These are phyloP conservation scores for Penicillium cosmopolitanum DNA, from an alignment of 495 filamentous ascomycete genomes.

Conservation along the genomic window DNA sequence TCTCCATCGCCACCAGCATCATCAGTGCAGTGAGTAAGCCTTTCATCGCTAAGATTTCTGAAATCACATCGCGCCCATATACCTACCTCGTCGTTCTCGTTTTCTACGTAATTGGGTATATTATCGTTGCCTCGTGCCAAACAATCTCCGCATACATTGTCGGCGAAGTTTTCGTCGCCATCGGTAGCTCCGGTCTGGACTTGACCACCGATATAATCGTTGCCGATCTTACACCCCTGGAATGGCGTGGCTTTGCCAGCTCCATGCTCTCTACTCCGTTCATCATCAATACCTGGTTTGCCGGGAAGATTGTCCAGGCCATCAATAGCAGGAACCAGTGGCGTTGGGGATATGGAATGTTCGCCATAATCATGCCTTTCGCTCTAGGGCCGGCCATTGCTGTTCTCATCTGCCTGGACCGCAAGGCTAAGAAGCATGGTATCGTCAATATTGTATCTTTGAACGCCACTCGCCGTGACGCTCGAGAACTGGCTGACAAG, in stretches of 20 bases:
- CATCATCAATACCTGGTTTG: slow-evolving; percentile 49
- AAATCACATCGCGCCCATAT: slow-evolving; percentile 58
- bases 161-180: slow-evolving; percentile 48
- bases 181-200: slow-evolving; percentile 54
- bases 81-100: slow-evolving; percentile 45
- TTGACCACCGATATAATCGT: slow-evolving; percentile 59
- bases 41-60: slow-evolving; percentile 64
- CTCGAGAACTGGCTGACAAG: neutral
- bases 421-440: slow-evolving; percentile 51
- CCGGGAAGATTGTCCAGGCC: slow-evolving; percentile 20
- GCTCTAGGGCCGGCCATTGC: slow-evolving; percentile 47
- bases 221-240: slow-evolving; percentile 60
- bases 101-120: slow-evolving; percentile 37
- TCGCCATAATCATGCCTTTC: slow-evolving; percentile 57
- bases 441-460: slow-evolving; percentile 17
- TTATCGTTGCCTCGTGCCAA: slow-evolving; percentile 44
- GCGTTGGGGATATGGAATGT: slow-evolving; percentile 61
- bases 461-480: slow-evolving; percentile 6
- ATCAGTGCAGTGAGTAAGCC: slow-evolving; percentile 64
- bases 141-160: slow-evolving; percentile 41
- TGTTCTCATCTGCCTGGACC: slow-evolving; percentile 51
- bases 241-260: slow-evolving; percentile 59
- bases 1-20: slow-evolving; percentile 35
- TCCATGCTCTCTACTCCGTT: slow-evolving; percentile 59
- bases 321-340: slow-evolving; percentile 51